A percentile compares a stretch with the other conserved stretches of the same genome.
Conservation (phyloP, 2,329 filamentous ascomycete genomes). For the Cladophialophora yegresii region DNA sequence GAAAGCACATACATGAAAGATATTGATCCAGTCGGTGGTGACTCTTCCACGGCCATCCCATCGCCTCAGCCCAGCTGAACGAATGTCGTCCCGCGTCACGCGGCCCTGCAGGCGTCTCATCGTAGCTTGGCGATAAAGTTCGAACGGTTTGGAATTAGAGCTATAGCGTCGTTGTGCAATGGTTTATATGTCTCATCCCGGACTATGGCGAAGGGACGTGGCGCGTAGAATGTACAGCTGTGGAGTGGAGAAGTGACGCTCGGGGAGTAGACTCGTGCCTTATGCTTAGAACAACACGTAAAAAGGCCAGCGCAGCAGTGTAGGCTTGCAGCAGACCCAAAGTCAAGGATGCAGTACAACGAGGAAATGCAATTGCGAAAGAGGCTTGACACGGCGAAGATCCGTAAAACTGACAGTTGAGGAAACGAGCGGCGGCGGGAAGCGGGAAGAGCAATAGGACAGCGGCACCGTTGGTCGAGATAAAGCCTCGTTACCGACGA, state of each 20-base stretch:
- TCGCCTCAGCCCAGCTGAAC: slow-evolving; percentile 36
- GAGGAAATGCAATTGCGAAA: slow-evolving; percentile 3
- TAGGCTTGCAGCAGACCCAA: background rate
- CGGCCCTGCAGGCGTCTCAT: slow-evolving; percentile 34
- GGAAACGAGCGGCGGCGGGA: slow-evolving; percentile 3
- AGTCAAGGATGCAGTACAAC: background rate
- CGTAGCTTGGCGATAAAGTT: slow-evolving; percentile 3
- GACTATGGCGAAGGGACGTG: background rate
- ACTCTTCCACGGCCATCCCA: slow-evolving; percentile 36
- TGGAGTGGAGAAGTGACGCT: slow-evolving; percentile 4
- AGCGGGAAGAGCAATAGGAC: background rate
- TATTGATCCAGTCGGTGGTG: slow-evolving; percentile 36
- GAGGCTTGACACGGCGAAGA: slow-evolving; percentile 1
- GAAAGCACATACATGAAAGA: slow-evolving; percentile 33
- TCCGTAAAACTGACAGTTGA: background rate
- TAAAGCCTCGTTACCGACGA: background rate
- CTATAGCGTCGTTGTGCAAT: slow-evolving; percentile 14
- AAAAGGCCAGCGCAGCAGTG: slow-evolving; percentile 14
- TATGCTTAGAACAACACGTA: slow-evolving; percentile 11
- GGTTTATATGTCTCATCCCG: slow-evolving; percentile 29
- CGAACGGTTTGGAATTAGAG: slow-evolving; percentile 6
- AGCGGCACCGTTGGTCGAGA: background rate
- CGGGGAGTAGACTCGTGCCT: slow-evolving; percentile 3
- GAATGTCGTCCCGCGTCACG: slow-evolving; percentile 34
- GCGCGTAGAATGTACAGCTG: slow-evolving; percentile 5